phyloP scores from a whole-genome alignment of 495 filamentous ascomycete species.

The Amniculicola lignicola region DNA sequence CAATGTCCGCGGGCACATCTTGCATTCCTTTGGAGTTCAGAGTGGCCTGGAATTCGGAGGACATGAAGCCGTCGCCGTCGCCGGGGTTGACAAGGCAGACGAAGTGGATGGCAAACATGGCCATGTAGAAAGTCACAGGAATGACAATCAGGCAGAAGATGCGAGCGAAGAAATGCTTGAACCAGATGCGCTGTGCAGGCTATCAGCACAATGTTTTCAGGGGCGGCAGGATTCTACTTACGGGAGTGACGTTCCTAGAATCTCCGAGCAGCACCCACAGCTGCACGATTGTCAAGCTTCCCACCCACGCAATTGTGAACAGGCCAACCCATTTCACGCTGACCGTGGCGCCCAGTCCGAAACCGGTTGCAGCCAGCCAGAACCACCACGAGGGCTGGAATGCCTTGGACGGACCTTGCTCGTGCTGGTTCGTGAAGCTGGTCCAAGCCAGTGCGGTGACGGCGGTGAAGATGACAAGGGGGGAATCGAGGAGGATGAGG shows the following conservation, averaged over 20 bases:
- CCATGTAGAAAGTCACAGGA: slow-evolving; percentile 85
- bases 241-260: slow-evolving; percentile 72
- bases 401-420: slow-evolving; percentile 80
- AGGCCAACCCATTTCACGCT: slow-evolving; percentile 99
- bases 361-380: slow-evolving; percentile 84
- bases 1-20: slow-evolving; percentile 88
- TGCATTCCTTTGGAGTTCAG: slow-evolving; percentile 95
- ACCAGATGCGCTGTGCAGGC: slow-evolving; percentile 63
- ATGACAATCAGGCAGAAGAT: slow-evolving; percentile 91
- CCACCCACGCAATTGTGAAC: slow-evolving; percentile 98
- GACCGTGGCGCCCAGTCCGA: slow-evolving; percentile 83
- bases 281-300: slow-evolving; percentile 82
- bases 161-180: slow-evolving; percentile 92
- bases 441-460: slow-evolving; percentile 87
- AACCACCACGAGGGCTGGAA: slow-evolving; percentile 95
- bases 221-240: too few relatives aligned
- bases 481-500: slow-evolving; percentile 92
- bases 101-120: slow-evolving; percentile 96
- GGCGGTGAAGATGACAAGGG: slow-evolving; percentile 88
- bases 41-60: slow-evolving; percentile 96
- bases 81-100: slow-evolving; percentile 87
- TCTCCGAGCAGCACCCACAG: slow-evolving; percentile 94
- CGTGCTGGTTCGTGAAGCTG: slow-evolving; percentile 94
- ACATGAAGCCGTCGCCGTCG: slow-evolving; percentile 99
- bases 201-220: too few relatives aligned